Percentiles rank a stretch among this genome's conserved stretches.
Conservation (phyloP, 2,329 filamentous ascomycete species). For the Madurella fahalii region DNA sequence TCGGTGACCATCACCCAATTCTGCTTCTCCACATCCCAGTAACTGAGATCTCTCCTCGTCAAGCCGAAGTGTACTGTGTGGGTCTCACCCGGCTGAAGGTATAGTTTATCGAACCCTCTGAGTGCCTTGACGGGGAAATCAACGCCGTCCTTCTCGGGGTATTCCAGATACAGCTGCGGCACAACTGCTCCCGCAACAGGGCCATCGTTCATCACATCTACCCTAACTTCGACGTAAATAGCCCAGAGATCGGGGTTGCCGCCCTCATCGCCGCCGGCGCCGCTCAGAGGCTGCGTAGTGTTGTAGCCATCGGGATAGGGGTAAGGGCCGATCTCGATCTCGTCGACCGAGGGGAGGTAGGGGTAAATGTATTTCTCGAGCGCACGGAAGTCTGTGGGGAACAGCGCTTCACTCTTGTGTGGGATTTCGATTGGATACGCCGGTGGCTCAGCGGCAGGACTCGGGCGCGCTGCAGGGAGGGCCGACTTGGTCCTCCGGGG, state of each 20-base stretch:
- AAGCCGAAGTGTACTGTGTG: slow-evolving; percentile 53
- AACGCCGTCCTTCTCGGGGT: slow-evolving; percentile 35
- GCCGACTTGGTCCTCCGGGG: slow-evolving; percentile 43
- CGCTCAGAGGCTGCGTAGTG: slow-evolving; percentile 47
- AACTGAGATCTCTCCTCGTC: slow-evolving; percentile 66
- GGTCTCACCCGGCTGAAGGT: slow-evolving; percentile 51
- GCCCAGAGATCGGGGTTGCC: slow-evolving; percentile 65
- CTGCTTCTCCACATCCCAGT: slow-evolving; percentile 64
- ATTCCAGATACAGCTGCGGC: slow-evolving; percentile 45
- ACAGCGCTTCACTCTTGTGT: slow-evolving; percentile 52
- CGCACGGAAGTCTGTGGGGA: slow-evolving; percentile 56
- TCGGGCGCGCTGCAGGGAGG: slow-evolving; percentile 36
- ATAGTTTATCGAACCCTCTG: slow-evolving; percentile 68
- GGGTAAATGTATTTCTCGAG: slow-evolving; percentile 71
- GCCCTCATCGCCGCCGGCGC: slow-evolving; percentile 64
- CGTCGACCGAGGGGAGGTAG: slow-evolving; percentile 54
- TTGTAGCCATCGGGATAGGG: slow-evolving; percentile 56
- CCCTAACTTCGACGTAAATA: slow-evolving; percentile 46
- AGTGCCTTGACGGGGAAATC: slow-evolving; percentile 68
- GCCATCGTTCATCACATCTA: slow-evolving; percentile 54
- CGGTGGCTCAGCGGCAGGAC: slow-evolving; percentile 47
- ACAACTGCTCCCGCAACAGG: slow-evolving; percentile 39
- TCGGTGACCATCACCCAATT: slow-evolving; percentile 57
- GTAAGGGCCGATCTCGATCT: slow-evolving; percentile 38
- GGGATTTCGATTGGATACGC: slow-evolving; percentile 52